Conservation (phyloP, 169 alveolate genomes). For the Plasmodium cynomolgi region DNA sequence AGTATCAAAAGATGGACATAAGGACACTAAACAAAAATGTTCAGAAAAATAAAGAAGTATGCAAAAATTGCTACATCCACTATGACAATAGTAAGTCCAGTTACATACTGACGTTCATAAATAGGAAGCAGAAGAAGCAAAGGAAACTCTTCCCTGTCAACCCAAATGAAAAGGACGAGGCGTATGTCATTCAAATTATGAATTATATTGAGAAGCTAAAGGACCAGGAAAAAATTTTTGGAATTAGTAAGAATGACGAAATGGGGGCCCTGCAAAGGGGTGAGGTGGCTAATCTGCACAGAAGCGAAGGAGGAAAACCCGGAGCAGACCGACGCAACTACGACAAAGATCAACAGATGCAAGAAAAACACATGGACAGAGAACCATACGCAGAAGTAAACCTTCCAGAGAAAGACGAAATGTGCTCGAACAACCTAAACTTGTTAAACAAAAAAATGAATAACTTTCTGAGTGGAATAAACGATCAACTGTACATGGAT, state of each 20-base stretch:
- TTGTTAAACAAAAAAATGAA: slow-evolving; percentile 48
- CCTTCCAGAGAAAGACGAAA: background rate
- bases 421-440: background rate
- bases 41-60: slow-evolving; percentile 66
- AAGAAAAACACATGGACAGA: background rate
- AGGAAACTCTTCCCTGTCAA: slow-evolving; percentile 70
- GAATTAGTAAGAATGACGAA: background rate
- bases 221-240: slow-evolving; percentile 53
- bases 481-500: slow-evolving; percentile 28
- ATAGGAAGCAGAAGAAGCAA: slow-evolving; percentile 75
- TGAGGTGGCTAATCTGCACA: background rate
- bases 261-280: background rate
- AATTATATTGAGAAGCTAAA: slow-evolving; percentile 60
- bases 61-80: slow-evolving; percentile 67
- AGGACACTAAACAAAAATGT: slow-evolving; percentile 64
- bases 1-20: slow-evolving; percentile 69
- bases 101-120: slow-evolving; percentile 62
- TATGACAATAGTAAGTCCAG: slow-evolving; percentile 68
- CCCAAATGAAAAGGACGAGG: slow-evolving; percentile 67
- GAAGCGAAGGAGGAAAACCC: background rate
- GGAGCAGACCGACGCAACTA: background rate
- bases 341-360: background rate
- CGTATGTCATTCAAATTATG: slow-evolving; percentile 54
- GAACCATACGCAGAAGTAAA: background rate
- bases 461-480: background rate